Conservation (phyloP, 495 filamentous ascomycete species). For the Aspergillus hancockii region DNA sequence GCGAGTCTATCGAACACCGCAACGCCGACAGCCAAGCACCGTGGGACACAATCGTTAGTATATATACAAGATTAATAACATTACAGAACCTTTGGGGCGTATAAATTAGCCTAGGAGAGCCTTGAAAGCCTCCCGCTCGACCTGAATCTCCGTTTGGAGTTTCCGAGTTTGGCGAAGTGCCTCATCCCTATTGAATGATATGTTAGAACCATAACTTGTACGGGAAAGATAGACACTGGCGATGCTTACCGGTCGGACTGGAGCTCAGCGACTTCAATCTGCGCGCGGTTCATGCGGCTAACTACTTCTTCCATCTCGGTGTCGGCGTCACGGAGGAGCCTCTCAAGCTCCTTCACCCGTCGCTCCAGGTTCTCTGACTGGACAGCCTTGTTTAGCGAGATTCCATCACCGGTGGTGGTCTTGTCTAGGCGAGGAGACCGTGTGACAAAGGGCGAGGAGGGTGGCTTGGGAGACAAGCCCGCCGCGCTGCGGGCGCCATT, state of each 20-base stretch:
- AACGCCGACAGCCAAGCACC: background rate
- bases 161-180: conserved; percentile 79
- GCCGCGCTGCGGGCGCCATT: conserved; percentile 46
- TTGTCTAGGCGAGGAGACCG: conserved; percentile 59
- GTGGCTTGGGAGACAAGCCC: conserved; percentile 50
- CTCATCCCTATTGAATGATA: conserved; percentile 62
- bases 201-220: conserved; percentile 28
- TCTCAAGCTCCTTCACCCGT: conserved; percentile 78
- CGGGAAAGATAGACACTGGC: conserved; percentile 13
- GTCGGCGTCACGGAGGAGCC: conserved; percentile 77
- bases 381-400: conserved; percentile 60
- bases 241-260: conserved; percentile 77
- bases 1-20: background rate
- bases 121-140: conserved; percentile 59
- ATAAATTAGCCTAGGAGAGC: conserved; percentile 34
- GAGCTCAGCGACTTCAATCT: conserved; percentile 90
- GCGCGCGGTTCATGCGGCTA: conserved; percentile 84
- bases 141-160: conserved; percentile 65
- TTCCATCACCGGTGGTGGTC: conserved; percentile 57
- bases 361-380: conserved; percentile 73
- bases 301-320: conserved; percentile 95
- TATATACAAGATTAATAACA: conserved; percentile 2
- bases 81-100: background rate
- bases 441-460: conserved; percentile 61
- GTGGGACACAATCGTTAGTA: background rate